Conservation (phyloP, 2,329 filamentous ascomycete genomes). For the Xylaria sp. region DNA sequence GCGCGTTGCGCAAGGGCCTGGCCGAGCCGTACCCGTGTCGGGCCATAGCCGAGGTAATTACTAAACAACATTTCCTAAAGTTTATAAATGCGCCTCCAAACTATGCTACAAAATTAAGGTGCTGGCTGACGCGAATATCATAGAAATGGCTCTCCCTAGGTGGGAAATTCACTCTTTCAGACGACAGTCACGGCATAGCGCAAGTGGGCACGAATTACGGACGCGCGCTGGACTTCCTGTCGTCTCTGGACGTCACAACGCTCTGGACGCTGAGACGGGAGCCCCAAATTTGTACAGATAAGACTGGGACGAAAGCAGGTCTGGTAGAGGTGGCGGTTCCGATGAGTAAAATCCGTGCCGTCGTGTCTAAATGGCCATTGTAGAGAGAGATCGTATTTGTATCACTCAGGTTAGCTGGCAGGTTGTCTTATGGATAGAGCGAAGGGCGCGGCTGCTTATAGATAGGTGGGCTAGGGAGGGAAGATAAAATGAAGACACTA, state of each 20-base stretch:
- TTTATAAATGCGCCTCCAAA: background rate
- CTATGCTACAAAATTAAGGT: background rate
- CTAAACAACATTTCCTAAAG: background rate
- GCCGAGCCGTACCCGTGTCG: slow-evolving; percentile 87
- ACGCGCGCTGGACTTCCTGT: slow-evolving; percentile 76
- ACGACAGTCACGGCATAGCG: slow-evolving; percentile 90
- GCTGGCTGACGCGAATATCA: slow-evolving; percentile 16
- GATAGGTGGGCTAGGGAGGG: background rate
- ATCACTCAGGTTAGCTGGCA: background rate
- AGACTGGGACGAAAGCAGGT: slow-evolving; percentile 49
- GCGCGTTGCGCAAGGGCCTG: slow-evolving; percentile 88
- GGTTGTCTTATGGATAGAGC: background rate
- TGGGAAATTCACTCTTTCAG: slow-evolving; percentile 89
- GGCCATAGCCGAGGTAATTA: slow-evolving; percentile 77
- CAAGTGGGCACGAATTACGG: slow-evolving; percentile 90
- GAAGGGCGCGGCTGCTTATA: background rate
- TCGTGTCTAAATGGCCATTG: slow-evolving; percentile 45
- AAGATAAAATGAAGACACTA: slow-evolving; percentile 3
- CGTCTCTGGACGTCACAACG: slow-evolving; percentile 70
- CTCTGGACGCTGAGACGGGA: slow-evolving; percentile 67
- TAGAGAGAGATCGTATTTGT: background rate
- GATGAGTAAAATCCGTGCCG: slow-evolving; percentile 48
- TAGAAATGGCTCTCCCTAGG: slow-evolving; percentile 77
- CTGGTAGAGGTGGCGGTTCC: slow-evolving; percentile 59
- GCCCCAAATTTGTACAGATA: slow-evolving; percentile 43